A percentile compares a stretch with the other conserved stretches of the same genome.
phyloP scores from a whole-genome alignment of 441 rosid species.

The Gossypium davidsonii region DNA sequence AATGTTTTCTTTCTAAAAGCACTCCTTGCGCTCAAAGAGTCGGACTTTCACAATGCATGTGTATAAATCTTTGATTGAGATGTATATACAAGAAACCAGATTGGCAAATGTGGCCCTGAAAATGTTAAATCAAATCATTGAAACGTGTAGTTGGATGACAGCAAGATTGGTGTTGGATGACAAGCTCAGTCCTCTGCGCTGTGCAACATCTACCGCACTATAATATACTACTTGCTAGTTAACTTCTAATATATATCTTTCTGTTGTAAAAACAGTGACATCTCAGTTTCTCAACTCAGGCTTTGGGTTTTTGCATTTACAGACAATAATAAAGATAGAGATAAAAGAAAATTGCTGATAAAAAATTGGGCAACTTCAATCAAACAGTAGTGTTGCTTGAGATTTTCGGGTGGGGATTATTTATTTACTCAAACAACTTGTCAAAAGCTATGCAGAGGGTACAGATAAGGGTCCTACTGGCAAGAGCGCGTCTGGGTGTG shows the following conservation, averaged over 20 bases:
- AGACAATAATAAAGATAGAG: not conserved
- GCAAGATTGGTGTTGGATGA: slow-evolving; percentile 5
- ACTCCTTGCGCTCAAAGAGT: not conserved
- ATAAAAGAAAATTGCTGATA: not conserved
- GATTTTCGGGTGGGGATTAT: not conserved
- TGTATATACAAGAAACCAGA: not conserved
- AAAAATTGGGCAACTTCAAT: not conserved
- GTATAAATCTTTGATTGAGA: not conserved
- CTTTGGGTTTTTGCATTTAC: not conserved
- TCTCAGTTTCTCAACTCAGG: not conserved
- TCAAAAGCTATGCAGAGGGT: slow-evolving; percentile 7
- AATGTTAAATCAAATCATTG: slow-evolving; percentile 13
- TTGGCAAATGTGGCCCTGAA: not conserved
- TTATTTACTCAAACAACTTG: not conserved
- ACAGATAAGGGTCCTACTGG: slow-evolving; percentile 2
- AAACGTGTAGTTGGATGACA: slow-evolving; percentile 8
- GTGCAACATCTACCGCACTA: not conserved
- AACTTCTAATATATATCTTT: not conserved
- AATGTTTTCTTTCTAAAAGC: not conserved
- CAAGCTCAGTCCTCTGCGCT: not conserved
- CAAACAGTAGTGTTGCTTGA: not conserved
- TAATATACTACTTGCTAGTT: not conserved
- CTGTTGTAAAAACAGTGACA: not conserved
- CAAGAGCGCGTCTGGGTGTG: slow-evolving; percentile 1
- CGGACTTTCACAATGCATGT: not conserved